Percentiles rank a stretch among this genome's conserved stretches.
Evolutionary conservation across 768 basidiomycete species (phyloP).

Genomic region (Leccinum truebloodii): DNA sequence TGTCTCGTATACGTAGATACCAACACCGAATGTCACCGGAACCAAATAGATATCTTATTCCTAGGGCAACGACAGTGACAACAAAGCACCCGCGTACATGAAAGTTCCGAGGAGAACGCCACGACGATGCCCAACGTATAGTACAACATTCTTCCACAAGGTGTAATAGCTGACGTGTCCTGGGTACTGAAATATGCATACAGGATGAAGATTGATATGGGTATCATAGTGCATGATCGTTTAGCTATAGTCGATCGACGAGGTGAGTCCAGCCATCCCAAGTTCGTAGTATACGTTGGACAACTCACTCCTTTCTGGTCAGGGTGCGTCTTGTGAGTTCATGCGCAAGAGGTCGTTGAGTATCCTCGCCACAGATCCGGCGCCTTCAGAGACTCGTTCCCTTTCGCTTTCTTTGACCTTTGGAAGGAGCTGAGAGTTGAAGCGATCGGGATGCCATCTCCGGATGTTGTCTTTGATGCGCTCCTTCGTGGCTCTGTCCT

Average conservation of each 20-base stretch:
- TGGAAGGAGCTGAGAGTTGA: constrained; percentile 66
- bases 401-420: constrained; percentile 64
- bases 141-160: constrained; percentile 21
- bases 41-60: constrained; percentile 5
- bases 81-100: not conserved
- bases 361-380: constrained; percentile 67
- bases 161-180: constrained; percentile 13
- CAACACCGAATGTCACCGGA: not conserved
- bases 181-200: constrained; percentile 29
- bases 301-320: constrained; percentile 34
- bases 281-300: not conserved
- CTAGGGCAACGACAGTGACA: not conserved
- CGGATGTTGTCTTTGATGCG: constrained; percentile 74
- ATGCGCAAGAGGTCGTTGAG: constrained; percentile 70
- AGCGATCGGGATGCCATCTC: constrained; percentile 83
- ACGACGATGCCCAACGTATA: constrained; percentile 6
- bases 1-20: too few species aligned
- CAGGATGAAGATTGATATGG: constrained; percentile 32
- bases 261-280: constrained; percentile 12
- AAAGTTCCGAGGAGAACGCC: not conserved
- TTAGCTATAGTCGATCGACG: constrained; percentile 16
- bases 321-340: constrained; percentile 42
- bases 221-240: constrained; percentile 30
- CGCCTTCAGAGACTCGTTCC: constrained; percentile 70
- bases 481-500: constrained; percentile 58